Conservation (phyloP, 2,329 filamentous ascomycete species). For the Claviceps digitariae region DNA sequence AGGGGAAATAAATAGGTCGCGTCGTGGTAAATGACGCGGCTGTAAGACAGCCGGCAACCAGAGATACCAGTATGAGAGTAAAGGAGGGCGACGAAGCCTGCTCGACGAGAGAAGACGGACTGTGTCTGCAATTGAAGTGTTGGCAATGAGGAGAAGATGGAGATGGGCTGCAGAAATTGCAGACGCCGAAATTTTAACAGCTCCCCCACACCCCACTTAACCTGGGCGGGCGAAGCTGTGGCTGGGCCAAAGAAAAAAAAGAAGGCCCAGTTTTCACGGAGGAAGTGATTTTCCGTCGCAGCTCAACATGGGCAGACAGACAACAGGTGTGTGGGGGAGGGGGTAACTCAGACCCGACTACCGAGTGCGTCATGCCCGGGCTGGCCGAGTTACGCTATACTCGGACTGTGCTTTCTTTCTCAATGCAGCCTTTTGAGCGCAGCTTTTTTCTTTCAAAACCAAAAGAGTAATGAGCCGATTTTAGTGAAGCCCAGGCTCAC, state of each 20-base stretch:
- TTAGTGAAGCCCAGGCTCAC: not conserved
- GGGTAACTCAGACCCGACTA: not conserved
- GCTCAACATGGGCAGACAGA: too few relatives aligned
- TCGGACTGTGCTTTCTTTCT: not conserved
- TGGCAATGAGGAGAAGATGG: constrained; percentile 6
- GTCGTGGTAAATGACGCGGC: constrained; percentile 31
- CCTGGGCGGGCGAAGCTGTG: not conserved
- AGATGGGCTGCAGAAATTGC: constrained; percentile 11
- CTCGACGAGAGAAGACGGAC: constrained; percentile 11
- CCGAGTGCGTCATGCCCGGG: not conserved
- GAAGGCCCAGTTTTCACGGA: not conserved
- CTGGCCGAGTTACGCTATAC: not conserved
- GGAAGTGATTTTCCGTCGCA: not conserved
- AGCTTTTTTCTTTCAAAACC: not conserved
- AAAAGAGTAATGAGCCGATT: not conserved
- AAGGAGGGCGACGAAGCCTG: constrained; percentile 9
- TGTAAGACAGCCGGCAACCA: constrained; percentile 26
- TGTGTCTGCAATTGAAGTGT: not conserved
- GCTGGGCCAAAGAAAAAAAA: not conserved
- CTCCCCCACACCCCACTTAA: constrained; percentile 8
- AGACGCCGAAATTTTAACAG: constrained; percentile 18
- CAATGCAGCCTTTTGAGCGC: not conserved
- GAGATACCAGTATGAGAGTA: constrained; percentile 5
- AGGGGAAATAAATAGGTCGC: constrained; percentile 20
- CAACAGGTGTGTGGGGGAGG: too few relatives aligned